Conservation (phyloP, 805 yeast genomes). For the Starmera amethionina region DNA sequence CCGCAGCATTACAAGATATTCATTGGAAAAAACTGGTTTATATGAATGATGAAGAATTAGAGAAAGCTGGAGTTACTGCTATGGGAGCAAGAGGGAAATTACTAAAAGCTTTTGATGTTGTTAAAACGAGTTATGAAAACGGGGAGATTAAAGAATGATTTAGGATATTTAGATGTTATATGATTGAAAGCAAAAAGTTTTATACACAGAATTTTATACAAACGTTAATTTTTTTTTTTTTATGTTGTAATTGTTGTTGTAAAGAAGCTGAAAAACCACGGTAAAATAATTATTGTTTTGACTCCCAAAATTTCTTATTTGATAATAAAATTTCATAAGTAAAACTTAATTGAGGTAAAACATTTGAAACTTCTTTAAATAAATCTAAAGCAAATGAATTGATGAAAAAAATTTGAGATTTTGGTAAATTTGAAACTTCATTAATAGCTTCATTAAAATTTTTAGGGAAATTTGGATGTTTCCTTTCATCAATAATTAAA, state of each 20-base stretch:
- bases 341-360: constrained; percentile 52
- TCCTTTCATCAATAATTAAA: constrained; percentile 9
- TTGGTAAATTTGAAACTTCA: constrained; percentile 41
- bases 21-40: constrained; percentile 75
- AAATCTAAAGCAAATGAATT: constrained; percentile 70
- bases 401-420: constrained; percentile 78
- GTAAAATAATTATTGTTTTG: too few species aligned
- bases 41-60: constrained; percentile 59
- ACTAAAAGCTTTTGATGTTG: constrained; percentile 83
- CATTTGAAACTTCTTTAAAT: constrained; percentile 52
- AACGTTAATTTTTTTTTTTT: background rate
- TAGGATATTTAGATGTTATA: too few species aligned
- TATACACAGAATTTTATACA: background rate
- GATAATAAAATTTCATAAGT: constrained; percentile 41
- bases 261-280: too few species aligned
- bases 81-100: constrained; percentile 93
- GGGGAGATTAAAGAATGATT: constrained; percentile 22
- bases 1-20: constrained; percentile 66
- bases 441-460: constrained; percentile 33
- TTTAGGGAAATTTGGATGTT: constrained; percentile 23
- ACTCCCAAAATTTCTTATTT: constrained; percentile 49
- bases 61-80: constrained; percentile 78
- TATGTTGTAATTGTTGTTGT: too few species aligned
- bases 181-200: background rate
- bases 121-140: constrained; percentile 44